Conservation (phyloP, 2,329 filamentous ascomycete species). For the Aspergillus brunneoviolaceus region DNA sequence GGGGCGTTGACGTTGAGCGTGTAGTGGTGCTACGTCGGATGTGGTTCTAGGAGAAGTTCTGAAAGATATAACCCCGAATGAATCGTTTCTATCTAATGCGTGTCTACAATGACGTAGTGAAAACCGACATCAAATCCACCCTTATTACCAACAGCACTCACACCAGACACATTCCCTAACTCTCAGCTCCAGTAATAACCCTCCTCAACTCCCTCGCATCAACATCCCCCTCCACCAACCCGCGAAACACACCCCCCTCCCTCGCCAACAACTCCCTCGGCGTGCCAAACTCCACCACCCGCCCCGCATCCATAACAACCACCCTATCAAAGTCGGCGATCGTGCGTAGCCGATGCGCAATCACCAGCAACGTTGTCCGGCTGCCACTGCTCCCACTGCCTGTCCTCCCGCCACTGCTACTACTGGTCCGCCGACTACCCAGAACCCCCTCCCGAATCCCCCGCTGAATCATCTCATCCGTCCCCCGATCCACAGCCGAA, state of each 20-base stretch:
- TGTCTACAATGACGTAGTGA: no score
- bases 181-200: not conserved
- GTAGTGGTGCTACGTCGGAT: no score
- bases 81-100: no score
- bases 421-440: not conserved
- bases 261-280: slow-evolving; percentile 60
- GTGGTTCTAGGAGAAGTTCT: no score
- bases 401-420: no score
- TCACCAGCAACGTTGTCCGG: slow-evolving; percentile 65
- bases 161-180: no score
- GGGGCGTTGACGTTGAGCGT: slow-evolving; percentile 6
- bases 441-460: slow-evolving; percentile 68
- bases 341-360: slow-evolving; percentile 71
- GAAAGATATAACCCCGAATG: no score
- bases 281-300: slow-evolving; percentile 65
- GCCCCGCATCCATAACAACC: slow-evolving; percentile 66
- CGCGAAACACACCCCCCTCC: slow-evolving; percentile 55
- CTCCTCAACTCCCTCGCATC: slow-evolving; percentile 13
- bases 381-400: slow-evolving; percentile 30
- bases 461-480: slow-evolving; percentile 70
- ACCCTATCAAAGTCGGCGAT: slow-evolving; percentile 75
- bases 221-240: slow-evolving; percentile 48
- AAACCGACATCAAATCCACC: no score
- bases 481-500: slow-evolving; percentile 72
- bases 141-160: no score